Evolutionary conservation across 768 basidiomycete genomes (phyloP).

Genomic region (Cystofilobasidium bisporidii): DNA sequence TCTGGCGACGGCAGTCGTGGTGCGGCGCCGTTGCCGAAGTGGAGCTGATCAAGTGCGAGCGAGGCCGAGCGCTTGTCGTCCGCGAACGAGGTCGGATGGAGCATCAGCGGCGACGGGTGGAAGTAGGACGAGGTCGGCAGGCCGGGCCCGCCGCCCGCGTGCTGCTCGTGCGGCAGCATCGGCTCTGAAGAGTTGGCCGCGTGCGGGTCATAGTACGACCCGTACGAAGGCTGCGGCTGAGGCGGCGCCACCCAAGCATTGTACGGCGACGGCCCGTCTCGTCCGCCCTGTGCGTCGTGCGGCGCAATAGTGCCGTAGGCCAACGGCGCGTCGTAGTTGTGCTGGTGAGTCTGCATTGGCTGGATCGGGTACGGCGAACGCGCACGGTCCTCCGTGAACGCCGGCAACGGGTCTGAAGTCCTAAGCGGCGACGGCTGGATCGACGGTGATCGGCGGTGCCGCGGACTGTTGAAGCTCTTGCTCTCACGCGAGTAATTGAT

Average conservation of each 20-base stretch:
- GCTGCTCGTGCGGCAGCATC: not conserved
- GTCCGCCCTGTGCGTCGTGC: not conserved
- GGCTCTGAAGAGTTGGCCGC: not conserved
- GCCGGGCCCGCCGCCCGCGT: not conserved
- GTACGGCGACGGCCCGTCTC: not conserved
- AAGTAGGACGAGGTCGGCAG: not conserved
- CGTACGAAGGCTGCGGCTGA: not conserved
- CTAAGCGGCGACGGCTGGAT: slow-evolving; percentile 3
- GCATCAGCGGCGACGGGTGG: not conserved
- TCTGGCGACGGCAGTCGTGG: not conserved
- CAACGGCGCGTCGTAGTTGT: not conserved
- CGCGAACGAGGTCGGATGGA: not conserved
- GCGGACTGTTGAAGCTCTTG: not conserved
- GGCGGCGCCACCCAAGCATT: not conserved
- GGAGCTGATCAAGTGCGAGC: slow-evolving; percentile 3
- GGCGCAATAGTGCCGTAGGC: not conserved
- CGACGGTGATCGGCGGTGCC: not conserved
- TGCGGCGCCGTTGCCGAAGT: not conserved
- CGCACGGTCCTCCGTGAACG: not conserved
- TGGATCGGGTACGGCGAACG: not conserved
- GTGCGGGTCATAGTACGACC: not conserved
- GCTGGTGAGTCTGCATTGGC: not conserved
- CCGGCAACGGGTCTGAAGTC: not conserved
- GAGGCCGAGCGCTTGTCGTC: not conserved
- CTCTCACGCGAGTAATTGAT: not conserved